Conservation (phyloP, 805 yeast genomes). For the Pichia ethanolica region DNA sequence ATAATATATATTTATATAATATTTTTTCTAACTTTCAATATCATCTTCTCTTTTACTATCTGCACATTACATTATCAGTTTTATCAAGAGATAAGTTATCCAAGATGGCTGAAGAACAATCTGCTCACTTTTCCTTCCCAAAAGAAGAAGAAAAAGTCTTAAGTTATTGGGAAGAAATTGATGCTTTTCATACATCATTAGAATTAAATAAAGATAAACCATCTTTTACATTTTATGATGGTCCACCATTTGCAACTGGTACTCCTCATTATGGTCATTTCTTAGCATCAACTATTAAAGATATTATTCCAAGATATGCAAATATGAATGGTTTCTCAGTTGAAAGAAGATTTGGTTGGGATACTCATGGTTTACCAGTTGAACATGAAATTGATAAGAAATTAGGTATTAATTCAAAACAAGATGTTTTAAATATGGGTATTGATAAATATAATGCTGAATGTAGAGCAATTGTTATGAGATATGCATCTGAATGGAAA, state of each 20-base stretch:
- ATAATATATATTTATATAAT: too few relatives aligned
- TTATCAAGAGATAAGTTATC: too few relatives aligned
- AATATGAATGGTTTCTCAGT: constrained; percentile 96
- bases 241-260: constrained; percentile 99
- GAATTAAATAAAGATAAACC: constrained; percentile 81
- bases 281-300: constrained; percentile 93
- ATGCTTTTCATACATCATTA: constrained; percentile 87
- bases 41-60: not conserved
- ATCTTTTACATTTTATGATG: constrained; percentile 90
- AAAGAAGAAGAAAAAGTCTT: constrained; percentile 81
- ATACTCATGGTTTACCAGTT: constrained; percentile 97
- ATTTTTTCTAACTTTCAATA: too few relatives aligned
- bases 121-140: constrained; percentile 60
- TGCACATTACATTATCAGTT: not conserved
- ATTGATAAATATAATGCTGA: constrained; percentile 89
- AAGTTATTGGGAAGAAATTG: constrained; percentile 77
- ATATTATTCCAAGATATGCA: constrained; percentile 95
- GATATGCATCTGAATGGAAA: constrained; percentile 94
- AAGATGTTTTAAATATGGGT: constrained; percentile 91
- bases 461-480: constrained; percentile 96
- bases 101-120: constrained; percentile 27
- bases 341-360: constrained; percentile 99
- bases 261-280: constrained; percentile 99
- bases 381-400: constrained; percentile 99
- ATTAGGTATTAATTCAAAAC: constrained; percentile 85